A percentile compares a stretch with the other conserved stretches of the same genome.
Evolutionary conservation across 169 alveolate species (phyloP).

Genomic region (Babesia caballi): DNA sequence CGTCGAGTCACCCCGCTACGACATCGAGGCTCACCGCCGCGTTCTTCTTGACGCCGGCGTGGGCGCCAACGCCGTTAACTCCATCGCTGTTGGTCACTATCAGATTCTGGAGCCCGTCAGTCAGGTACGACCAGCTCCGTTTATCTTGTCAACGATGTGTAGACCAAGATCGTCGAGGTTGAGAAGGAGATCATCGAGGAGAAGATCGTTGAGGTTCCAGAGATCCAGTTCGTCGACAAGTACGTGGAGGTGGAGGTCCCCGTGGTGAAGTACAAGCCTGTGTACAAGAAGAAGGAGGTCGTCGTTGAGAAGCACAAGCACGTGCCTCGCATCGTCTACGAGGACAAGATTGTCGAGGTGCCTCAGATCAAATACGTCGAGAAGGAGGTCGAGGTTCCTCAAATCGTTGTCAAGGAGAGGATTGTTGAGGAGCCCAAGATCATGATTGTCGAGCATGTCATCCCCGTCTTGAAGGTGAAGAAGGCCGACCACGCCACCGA

Average conservation of each 20-base stretch:
- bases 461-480: slow-evolving; percentile 75
- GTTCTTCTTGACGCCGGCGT: slow-evolving; percentile 61
- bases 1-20: slow-evolving; percentile 8
- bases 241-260: slow-evolving; percentile 78
- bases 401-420: slow-evolving; percentile 74
- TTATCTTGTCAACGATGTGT: no score
- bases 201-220: slow-evolving; percentile 81
- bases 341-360: slow-evolving; percentile 82
- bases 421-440: slow-evolving; percentile 76
- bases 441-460: slow-evolving; percentile 80
- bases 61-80: slow-evolving; percentile 32
- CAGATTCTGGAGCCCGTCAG: slow-evolving; percentile 68
- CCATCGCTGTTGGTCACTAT: slow-evolving; percentile 61
- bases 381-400: slow-evolving; percentile 82
- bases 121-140: slow-evolving; percentile 53
- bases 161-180: slow-evolving; percentile 77
- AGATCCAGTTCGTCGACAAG: slow-evolving; percentile 79
- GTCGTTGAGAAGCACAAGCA: slow-evolving; percentile 77
- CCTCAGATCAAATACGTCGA: slow-evolving; percentile 81
- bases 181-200: slow-evolving; percentile 75
- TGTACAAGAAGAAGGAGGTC: slow-evolving; percentile 75
- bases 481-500: slow-evolving; percentile 72
- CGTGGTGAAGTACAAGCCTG: slow-evolving; percentile 74
- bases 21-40: slow-evolving; percentile 33
- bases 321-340: slow-evolving; percentile 75